Conservation (phyloP, 2,329 filamentous ascomycete species). For the Teratosphaeria destructans region DNA sequence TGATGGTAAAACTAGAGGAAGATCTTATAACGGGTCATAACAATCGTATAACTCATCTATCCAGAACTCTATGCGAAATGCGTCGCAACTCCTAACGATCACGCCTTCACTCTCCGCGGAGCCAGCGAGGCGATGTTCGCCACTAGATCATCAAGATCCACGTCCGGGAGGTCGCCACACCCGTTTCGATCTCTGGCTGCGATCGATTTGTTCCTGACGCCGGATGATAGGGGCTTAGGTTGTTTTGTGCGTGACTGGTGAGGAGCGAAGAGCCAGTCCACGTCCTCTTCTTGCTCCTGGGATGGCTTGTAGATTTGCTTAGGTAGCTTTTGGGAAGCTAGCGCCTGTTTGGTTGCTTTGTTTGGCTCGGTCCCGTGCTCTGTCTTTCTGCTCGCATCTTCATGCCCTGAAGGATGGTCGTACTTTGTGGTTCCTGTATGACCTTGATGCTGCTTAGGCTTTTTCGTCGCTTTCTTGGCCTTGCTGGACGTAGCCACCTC, state of each 20-base stretch:
- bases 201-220: not conserved
- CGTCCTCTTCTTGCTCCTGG: conserved; percentile 7
- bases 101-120: not conserved
- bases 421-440: not conserved
- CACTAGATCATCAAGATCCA: conserved; percentile 22
- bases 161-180: conserved; percentile 7
- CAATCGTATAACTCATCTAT: not conserved
- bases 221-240: not conserved
- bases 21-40: not conserved
- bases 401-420: not conserved
- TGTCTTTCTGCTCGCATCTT: not conserved
- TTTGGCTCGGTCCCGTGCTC: not conserved
- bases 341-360: not conserved
- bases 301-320: not conserved
- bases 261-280: conserved; percentile 18
- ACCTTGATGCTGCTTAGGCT: not conserved
- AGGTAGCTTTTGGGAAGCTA: not conserved
- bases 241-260: not conserved
- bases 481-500: not conserved
- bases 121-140: conserved; percentile 16
- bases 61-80: not conserved
- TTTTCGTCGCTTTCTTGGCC: not conserved
- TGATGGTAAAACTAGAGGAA: too few relatives aligned
- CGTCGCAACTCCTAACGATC: not conserved
- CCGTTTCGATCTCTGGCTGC: not conserved